Evolutionary conservation across 306 rosid species (phyloP).

Genomic region (Trifolium dubium): DNA sequence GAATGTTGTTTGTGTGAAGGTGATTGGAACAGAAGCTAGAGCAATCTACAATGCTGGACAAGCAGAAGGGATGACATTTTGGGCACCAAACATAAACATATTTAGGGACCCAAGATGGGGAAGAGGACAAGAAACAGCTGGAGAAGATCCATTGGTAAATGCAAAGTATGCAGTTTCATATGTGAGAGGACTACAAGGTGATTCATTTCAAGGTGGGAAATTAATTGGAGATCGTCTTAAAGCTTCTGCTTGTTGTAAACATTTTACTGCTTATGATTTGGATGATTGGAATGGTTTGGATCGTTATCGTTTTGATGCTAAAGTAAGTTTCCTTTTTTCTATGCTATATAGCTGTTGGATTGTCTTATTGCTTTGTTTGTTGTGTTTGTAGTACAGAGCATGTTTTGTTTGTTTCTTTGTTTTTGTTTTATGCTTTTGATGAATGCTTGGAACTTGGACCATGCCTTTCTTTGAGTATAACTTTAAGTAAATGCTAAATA

Average conservation of each 20-base stretch:
- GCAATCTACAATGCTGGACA: constrained; percentile 83
- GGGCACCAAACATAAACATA: constrained; percentile 95
- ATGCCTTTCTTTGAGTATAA: no score
- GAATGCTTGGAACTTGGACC: no score
- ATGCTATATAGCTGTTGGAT: background rate
- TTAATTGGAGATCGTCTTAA: constrained; percentile 50
- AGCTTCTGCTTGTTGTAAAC: constrained; percentile 97
- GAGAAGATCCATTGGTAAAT: constrained; percentile 78
- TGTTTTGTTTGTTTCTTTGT: background rate
- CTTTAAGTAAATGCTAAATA: no score
- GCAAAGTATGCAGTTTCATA: constrained; percentile 64
- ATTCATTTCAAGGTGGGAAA: constrained; percentile 61
- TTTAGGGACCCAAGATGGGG: constrained; percentile 99
- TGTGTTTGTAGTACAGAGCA: background rate
- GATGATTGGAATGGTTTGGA: constrained; percentile 72
- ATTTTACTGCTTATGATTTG: constrained; percentile 89
- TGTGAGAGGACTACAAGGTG: constrained; percentile 90
- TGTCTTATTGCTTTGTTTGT: background rate
- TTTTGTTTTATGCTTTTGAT: background rate
- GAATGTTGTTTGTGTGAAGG: constrained; percentile 43
- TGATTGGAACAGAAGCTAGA: constrained; percentile 76
- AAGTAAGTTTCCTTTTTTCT: constrained; percentile 39
- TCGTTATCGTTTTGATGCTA: constrained; percentile 80
- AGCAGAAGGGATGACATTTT: constrained; percentile 83
- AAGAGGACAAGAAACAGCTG: constrained; percentile 95